Evolutionary conservation across 129 eudicot genomes (phyloP), one percentile per base, ranked within the genome.

Genomic region (Artemisia argyi): DNA sequence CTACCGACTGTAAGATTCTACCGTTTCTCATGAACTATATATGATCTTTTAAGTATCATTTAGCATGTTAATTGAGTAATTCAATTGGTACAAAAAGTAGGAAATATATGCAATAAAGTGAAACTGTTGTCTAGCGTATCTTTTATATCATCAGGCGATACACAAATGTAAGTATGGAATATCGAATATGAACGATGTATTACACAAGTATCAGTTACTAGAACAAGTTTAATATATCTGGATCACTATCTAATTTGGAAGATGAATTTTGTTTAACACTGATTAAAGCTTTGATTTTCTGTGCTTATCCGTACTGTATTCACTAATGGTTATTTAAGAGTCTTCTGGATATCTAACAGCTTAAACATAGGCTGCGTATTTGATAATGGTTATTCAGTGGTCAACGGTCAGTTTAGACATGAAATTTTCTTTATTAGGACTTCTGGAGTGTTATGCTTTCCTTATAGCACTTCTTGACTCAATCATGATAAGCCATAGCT

Each of bases 1-100:
- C 15, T 66, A 39, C 65, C 64, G 42, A 69, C 71, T 51, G 76
- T 61, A 69, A 69, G 76, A 19, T 69, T 69, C 76, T 61, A 35
- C 46, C 46, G 46, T 39, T 7, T 39, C 9, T 39, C 10, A 39
- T 39, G 46, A 39, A 39, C 7, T 39, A 39, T 39, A 39, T 39
- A 39, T 39, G 46, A 7, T 2, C 10, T 39, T 7, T 39, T 1
- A 2, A 0, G 2, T 39, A 39, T 39, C 17, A 51, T 12, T 51
- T 13, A 51, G 17, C 56, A 13, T 6, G 2, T n/a, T 13, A 51
- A 12, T 51, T 12, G 17, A 51, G 15, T 51, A 4, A 51, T 51
- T 51, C 56, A 51, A 12, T 51, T 51, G 56, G 17, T 0, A 51
- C 56, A 51, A 1, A 18, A 16, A 57, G 4, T 18, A 57, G 30